Evolutionary conservation across 2,329 filamentous ascomycete genomes (phyloP).

Genomic region (Moelleriella libera): DNA sequence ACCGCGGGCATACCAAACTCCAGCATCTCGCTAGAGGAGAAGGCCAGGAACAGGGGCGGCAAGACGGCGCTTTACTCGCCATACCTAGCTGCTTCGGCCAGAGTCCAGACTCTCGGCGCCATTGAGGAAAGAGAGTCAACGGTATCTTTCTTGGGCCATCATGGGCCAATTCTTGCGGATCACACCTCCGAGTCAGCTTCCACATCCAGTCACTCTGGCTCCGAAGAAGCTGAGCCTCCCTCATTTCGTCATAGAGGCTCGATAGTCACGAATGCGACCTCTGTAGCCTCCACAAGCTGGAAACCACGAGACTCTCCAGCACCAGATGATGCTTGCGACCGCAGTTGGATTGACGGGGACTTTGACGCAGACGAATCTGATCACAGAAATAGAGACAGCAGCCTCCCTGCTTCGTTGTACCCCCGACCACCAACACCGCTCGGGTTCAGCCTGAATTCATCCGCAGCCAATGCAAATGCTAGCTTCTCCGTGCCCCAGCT

Average conservation of each 20-base stretch:
- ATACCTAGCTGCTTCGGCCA: slow-evolving; percentile 15
- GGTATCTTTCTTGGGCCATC: slow-evolving; percentile 17
- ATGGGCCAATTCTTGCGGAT: slow-evolving; percentile 9
- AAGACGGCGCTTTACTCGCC: slow-evolving; percentile 9
- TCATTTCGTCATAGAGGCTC: slow-evolving; percentile 19
- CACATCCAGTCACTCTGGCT: slow-evolving; percentile 14
- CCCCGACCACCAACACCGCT: slow-evolving; percentile 17
- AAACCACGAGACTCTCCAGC: slow-evolving; percentile 9
- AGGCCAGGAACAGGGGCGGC: slow-evolving; percentile 5
- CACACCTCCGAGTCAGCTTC: slow-evolving; percentile 19
- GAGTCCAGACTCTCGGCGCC: slow-evolving; percentile 16
- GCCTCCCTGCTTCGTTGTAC: slow-evolving; percentile 8
- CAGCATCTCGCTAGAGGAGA: slow-evolving; percentile 17
- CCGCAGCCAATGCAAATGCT: not conserved
- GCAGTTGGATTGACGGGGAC: slow-evolving; percentile 24
- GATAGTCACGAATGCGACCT: slow-evolving; percentile 21
- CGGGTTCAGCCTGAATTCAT: slow-evolving; percentile 6
- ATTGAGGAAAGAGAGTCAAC: slow-evolving; percentile 22
- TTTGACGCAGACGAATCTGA: slow-evolving; percentile 16
- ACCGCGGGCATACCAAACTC: slow-evolving; percentile 33
- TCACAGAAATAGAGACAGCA: slow-evolving; percentile 3
- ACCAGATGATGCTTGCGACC: slow-evolving; percentile 8
- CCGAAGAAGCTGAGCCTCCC: slow-evolving; percentile 17
- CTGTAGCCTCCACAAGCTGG: slow-evolving; percentile 16
- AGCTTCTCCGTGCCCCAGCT: not conserved